Base-by-base conservation (phyloP, 768 basidiomycete genomes). In the Rhodotorula graminis region DNA sequence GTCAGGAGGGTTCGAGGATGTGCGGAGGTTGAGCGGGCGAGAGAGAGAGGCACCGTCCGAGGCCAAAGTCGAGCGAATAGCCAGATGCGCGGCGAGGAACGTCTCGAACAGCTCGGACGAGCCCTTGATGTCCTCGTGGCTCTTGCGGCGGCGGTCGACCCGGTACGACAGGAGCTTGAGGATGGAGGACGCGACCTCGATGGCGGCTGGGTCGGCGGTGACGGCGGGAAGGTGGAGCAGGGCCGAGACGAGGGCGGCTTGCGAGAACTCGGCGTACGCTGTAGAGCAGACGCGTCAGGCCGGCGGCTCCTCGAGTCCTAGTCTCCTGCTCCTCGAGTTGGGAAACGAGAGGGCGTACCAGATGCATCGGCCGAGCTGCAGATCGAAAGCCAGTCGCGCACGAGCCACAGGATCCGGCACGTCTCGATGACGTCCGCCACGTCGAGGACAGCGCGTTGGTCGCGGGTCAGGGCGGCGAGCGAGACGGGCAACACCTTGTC, bases 121-220 rank as follows among this genome's bases (percentile, higher is more conserved):
- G 2, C 1, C 40, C 27, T 25, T 37, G 56, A 31, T 18, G 29
- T 31, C 27, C 31, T 37, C 21, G 33, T 16, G 10, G 25, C 18
- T 10, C 31, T 33, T 37, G 31, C 31, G 56, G 18, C 37, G 19
- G 3, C 66, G 65, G 25, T 25, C 31, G 60, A 66, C n/a, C 49
- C 70, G 70, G 50, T 62, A 66, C 7, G 60, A 29, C 19, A 74
- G 63, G 12, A 75, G 64, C 42, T 46, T 42, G 12, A 71, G 60
- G 27, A 75, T 50, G 23, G 67, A 53, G 2, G 15, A 29, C 21
- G 58, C 40, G 8, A n/a, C 8, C 0, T 42, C 58, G 49, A 71
- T 56, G 23, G 56, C 40, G 7, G 70, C 31, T 0, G 49, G 0
- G 0, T 50, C 2, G 3, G 66, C 52, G 12, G 47, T 27, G 11